Base-by-base conservation (phyloP, 352 stramenopile genomes). In the Phytophthora sp. region DNA sequence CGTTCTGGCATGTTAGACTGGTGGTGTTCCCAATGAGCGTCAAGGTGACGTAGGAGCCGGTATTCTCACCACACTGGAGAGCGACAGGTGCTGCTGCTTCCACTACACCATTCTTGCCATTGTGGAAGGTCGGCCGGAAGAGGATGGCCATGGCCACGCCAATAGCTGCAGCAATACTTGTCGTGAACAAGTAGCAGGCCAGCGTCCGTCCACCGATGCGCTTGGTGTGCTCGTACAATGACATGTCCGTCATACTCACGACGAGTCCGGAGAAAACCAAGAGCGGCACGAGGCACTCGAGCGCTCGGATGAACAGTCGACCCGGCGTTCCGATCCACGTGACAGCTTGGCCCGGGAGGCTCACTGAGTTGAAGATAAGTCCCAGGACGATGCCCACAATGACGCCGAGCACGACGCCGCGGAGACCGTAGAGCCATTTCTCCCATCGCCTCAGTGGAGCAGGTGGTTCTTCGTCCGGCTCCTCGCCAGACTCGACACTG, bases 211-310 rank as follows among this genome's bases (percentile, higher is more conserved):
- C 52, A 12, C 73, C 74, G 28, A 87, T 75, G 23, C 54, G 52
- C 6, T 54, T 67, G 31, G 69, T 63, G 37, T 81, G 76, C 46
- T 70, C 60, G 9, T 75, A 65, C 28, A 71, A 18, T 21, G 72
- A 57, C 51, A 87, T 69, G 35, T 84, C 77, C 11, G 65, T 65
- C 54, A 84, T 75, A 23, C 61, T 74, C 39, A 78, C 71, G 21
- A 80, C 64, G 23, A 86, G 53, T 3, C 66, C 76, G 17, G 61
- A 75, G 50, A 87, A 84, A 23, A 87, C 72, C 21, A 84, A 23
- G 2, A 73, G 72, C 4, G 66, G 62, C 38, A 87, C 72, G 39
- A 84, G 48, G 6, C 77, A 87, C 39, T 77, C 70, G 38, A 87
- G 48, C 4, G 75, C 77, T 44, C 72, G 72, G 35, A 87, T 71